phyloP scores from a whole-genome alignment of 805 yeast species.

The Ogataea pignaliae region DNA sequence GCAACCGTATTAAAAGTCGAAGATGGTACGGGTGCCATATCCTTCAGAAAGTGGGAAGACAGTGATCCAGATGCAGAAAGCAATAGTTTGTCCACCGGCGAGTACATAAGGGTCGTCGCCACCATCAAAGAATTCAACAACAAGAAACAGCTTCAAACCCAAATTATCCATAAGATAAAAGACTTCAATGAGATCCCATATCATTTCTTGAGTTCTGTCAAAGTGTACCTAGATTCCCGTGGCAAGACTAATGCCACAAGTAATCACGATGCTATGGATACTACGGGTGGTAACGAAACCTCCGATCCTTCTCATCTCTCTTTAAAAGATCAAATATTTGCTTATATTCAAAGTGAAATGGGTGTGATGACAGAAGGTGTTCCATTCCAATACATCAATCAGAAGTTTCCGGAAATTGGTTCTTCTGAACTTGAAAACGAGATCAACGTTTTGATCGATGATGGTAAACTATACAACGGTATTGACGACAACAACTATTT shows the following conservation, averaged over 20 bases:
- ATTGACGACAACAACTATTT: slow-evolving; percentile 61
- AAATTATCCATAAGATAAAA: slow-evolving; percentile 49
- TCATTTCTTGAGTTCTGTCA: slow-evolving; percentile 62
- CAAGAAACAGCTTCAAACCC: slow-evolving; percentile 60
- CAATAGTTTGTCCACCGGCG: slow-evolving; percentile 40
- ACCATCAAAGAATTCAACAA: slow-evolving; percentile 56
- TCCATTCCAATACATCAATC: slow-evolving; percentile 59
- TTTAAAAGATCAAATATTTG: slow-evolving; percentile 42
- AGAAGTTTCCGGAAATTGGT: slow-evolving; percentile 42
- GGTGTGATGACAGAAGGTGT: slow-evolving; percentile 70
- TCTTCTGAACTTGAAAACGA: slow-evolving; percentile 45
- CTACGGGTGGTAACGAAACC: slow-evolving; percentile 21
- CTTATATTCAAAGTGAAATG: slow-evolving; percentile 46
- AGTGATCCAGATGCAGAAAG: slow-evolving; percentile 25
- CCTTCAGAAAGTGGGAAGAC: slow-evolving; percentile 61
- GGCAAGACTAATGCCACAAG: slow-evolving; percentile 31
- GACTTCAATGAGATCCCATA: slow-evolving; percentile 67
- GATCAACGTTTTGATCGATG: slow-evolving; percentile 56
- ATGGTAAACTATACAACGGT: slow-evolving; percentile 66
- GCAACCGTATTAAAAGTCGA: slow-evolving; percentile 58
- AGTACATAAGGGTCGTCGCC: slow-evolving; percentile 58
- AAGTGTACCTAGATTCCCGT: slow-evolving; percentile 50
- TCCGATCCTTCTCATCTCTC: slow-evolving; percentile 19
- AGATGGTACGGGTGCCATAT: slow-evolving; percentile 71
- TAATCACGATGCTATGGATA: slow-evolving; percentile 18